Percentiles rank a stretch among this genome's conserved stretches.
phyloP scores from a whole-genome alignment of 2,329 filamentous ascomycete species.

The Trichoderma breve region DNA sequence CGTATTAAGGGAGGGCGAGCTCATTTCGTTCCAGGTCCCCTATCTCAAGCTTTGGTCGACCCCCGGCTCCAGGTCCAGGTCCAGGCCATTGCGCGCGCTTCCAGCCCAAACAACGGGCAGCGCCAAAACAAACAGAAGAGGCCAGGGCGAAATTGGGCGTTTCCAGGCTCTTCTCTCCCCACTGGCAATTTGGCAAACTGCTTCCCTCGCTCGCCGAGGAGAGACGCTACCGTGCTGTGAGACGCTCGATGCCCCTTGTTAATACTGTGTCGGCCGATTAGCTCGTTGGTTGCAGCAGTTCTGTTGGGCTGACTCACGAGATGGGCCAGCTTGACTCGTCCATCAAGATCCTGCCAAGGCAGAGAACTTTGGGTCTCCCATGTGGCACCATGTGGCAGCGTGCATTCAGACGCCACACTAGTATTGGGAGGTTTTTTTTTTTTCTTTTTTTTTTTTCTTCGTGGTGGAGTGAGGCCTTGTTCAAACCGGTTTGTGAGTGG shows the following conservation, averaged over 20 bases:
- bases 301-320: background rate
- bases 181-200: background rate
- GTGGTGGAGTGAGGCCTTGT: slow-evolving; percentile 4
- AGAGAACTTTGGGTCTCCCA: background rate
- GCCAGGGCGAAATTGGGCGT: background rate
- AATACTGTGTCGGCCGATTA: slow-evolving; percentile 16
- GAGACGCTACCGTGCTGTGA: background rate
- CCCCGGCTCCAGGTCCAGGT: background rate
- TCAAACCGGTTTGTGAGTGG: background rate
- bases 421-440: background rate
- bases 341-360: background rate
- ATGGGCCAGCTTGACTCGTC: background rate
- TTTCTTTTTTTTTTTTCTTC: background rate
- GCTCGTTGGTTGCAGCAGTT: background rate
- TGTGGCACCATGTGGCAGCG: background rate
- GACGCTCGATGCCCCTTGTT: background rate
- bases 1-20: slow-evolving; percentile 5
- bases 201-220: background rate
- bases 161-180: background rate
- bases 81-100: slow-evolving; percentile 15
- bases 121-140: slow-evolving; percentile 2
- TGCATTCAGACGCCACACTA: slow-evolving; percentile 8
- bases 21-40: background rate
- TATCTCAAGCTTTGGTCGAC: slow-evolving; percentile 1
- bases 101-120: slow-evolving; percentile 1